Evolutionary conservation across 2,329 filamentous ascomycete species (phyloP), one percentile per base, ranked within the genome.

Genomic region (Cercospora sp.): DNA sequence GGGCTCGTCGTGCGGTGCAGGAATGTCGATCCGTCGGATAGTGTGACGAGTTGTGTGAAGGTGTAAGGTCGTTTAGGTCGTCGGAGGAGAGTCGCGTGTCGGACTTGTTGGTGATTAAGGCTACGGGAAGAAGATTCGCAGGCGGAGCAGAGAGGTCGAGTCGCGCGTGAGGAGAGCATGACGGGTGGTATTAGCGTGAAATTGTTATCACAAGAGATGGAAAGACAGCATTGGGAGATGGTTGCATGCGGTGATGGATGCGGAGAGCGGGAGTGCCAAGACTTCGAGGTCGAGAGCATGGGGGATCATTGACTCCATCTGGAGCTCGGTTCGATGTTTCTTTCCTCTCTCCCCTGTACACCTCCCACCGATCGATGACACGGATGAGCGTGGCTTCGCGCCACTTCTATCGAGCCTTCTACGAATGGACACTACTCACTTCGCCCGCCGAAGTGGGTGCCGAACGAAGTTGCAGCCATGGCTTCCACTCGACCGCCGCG

Each of bases 41-140:
- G 90, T 64, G 93, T 94, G 73, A 99, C 86, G 69, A 99, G 87
- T 82, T 99, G 95, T n/a, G 94, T 97, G 85, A 97, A 98, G 74
- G 90, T 92, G 85, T 97, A 98, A 51, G 95, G 94, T 5, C 94
- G 89, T 77, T 93, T 91, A n/a, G 93, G 93, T 16, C 95, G 92
- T 70, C 87, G 87, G 78, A 98, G 88, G 71, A 97, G 91, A 26
- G 91, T 93, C 63, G 95, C 95, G 79, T 93, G 88, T 69, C 93
- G 90, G 78, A 89, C 85, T 82, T 94, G 91, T 61, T 74, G 72
- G 24, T 66, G 66, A 63, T 45, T 64, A 69, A 53, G 57, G 26
- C 30, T 68, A 13, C 55, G 32, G 30, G 55, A 34, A 2, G 28
- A 24, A 3, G n/a, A 37, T 37, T 59, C 37, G 62, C 65, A 70